phyloP scores from a whole-genome alignment of 2,329 filamentous ascomycete genomes.

The Sporothrix brunneoviolacea region DNA sequence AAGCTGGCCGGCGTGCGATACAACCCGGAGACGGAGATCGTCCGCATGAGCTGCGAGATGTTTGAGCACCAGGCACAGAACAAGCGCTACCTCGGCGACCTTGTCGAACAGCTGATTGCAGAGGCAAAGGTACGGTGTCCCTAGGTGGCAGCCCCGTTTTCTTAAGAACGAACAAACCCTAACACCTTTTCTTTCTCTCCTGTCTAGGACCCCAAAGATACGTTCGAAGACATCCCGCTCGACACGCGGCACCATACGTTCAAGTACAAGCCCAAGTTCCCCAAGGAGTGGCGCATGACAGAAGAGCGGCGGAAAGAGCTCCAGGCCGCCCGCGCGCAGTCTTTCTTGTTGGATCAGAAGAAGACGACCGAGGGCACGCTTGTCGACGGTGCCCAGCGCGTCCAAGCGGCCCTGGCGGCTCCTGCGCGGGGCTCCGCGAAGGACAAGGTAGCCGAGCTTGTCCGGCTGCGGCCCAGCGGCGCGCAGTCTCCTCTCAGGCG shows the following conservation, averaged over 20 bases:
- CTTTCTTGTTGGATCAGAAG: conserved; percentile 47
- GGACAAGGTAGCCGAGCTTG: conserved; percentile 21
- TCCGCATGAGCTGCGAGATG: conserved; percentile 87
- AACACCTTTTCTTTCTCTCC: background rate
- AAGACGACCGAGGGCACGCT: conserved; percentile 47
- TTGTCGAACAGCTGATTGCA: conserved; percentile 64
- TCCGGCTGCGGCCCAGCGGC: conserved; percentile 15
- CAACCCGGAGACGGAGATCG: conserved; percentile 72
- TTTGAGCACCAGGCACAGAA: conserved; percentile 90
- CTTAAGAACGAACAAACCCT: background rate
- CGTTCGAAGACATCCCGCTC: conserved; percentile 81
- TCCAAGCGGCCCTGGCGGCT: conserved; percentile 34
- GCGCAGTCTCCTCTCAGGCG: background rate
- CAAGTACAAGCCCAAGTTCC: conserved; percentile 64
- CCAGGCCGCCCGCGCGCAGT: conserved; percentile 49
- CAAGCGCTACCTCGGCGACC: conserved; percentile 84
- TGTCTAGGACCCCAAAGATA: conserved; percentile 62
- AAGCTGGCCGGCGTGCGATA: conserved; percentile 83
- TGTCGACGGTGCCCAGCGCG: conserved; percentile 49
- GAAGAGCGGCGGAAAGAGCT: conserved; percentile 60
- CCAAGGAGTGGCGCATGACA: conserved; percentile 75
- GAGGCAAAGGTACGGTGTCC: conserved; percentile 56
- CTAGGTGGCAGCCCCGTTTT: conserved; percentile 11
- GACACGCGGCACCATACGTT: conserved; percentile 78
- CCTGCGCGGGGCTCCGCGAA: conserved; percentile 11